Conservation (phyloP, 2,329 filamentous ascomycete species). For the Aspergillus phoenicis region DNA sequence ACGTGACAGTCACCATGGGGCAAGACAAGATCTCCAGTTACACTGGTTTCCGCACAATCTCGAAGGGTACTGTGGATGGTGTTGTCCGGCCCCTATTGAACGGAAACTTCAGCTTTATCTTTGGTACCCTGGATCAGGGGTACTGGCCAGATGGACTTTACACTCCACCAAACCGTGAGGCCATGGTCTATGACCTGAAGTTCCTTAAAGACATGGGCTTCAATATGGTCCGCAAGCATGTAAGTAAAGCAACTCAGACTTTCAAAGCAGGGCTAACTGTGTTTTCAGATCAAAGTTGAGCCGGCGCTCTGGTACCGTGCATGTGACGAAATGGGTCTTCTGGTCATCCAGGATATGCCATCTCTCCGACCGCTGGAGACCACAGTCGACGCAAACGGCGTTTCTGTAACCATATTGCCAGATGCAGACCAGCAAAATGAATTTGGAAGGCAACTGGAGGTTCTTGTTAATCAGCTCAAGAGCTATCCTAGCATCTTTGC, state of each 20-base stretch:
- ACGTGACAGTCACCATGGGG: constrained; percentile 59
- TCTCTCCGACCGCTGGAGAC: constrained; percentile 53
- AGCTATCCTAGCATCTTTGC: constrained; percentile 66
- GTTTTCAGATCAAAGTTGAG: constrained; percentile 65
- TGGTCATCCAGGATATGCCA: constrained; percentile 75
- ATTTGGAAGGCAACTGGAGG: constrained; percentile 64
- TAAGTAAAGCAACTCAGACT: constrained; percentile 36
- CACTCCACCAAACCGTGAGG: constrained; percentile 65
- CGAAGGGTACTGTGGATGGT: constrained; percentile 58
- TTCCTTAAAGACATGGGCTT: constrained; percentile 67
- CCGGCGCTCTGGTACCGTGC: constrained; percentile 68
- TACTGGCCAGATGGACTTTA: constrained; percentile 73
- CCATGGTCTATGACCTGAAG: constrained; percentile 68
- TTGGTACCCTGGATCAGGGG: constrained; percentile 71
- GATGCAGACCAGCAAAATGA: constrained; percentile 60
- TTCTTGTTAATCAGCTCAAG: constrained; percentile 65
- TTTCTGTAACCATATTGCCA: constrained; percentile 31
- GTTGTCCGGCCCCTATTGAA: constrained; percentile 66
- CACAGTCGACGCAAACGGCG: not conserved
- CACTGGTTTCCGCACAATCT: constrained; percentile 69
- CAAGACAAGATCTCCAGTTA: constrained; percentile 64
- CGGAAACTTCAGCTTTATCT: constrained; percentile 68
- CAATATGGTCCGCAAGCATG: constrained; percentile 72
- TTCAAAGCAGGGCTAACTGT: not conserved
- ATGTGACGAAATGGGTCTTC: constrained; percentile 65